These are phyloP conservation scores for Neurospora sp. DNA, from an alignment of 495 filamentous ascomycete species.

Conservation along the genomic window DNA sequence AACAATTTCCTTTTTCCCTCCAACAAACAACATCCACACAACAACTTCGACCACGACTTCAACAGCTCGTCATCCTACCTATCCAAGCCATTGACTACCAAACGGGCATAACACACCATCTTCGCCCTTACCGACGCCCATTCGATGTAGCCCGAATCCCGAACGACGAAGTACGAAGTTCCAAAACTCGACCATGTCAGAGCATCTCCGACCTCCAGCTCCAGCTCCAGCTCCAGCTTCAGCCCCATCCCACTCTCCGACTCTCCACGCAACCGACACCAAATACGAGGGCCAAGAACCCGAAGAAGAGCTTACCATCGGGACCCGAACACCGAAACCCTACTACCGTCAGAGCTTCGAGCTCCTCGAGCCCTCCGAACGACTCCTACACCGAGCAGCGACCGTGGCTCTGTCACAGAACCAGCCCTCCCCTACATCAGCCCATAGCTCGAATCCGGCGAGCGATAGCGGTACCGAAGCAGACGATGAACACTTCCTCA, in stretches of 20 bases:
- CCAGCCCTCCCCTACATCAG: conserved; percentile 12
- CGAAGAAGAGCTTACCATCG: conserved; percentile 31
- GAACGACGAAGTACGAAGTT: neutral
- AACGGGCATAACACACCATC: neutral
- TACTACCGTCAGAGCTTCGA: conserved; percentile 51
- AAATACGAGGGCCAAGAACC: conserved; percentile 12
- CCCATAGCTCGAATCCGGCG: conserved; percentile 41
- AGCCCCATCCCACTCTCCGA: neutral
- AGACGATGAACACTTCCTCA: conserved; percentile 76
- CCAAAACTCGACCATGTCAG: conserved; percentile 21
- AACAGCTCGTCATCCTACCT: neutral
- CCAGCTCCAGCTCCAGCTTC: neutral
- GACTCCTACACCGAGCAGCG: conserved; percentile 8
- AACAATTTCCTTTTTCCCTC: neutral
- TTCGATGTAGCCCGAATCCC: conserved; percentile 8
- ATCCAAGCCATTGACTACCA: neutral
- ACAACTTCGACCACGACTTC: neutral
- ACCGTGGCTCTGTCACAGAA: neutral
- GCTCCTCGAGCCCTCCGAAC: conserved; percentile 34
- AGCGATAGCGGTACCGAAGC: conserved; percentile 90
- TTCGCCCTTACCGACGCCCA: neutral
- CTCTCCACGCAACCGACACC: conserved; percentile 3
- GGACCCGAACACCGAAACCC: conserved; percentile 68
- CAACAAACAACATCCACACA: neutral
- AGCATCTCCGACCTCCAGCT: conserved; percentile 25